phyloP scores from a whole-genome alignment of 1,139 yeast species.

The Protomyces pachydermus region DNA sequence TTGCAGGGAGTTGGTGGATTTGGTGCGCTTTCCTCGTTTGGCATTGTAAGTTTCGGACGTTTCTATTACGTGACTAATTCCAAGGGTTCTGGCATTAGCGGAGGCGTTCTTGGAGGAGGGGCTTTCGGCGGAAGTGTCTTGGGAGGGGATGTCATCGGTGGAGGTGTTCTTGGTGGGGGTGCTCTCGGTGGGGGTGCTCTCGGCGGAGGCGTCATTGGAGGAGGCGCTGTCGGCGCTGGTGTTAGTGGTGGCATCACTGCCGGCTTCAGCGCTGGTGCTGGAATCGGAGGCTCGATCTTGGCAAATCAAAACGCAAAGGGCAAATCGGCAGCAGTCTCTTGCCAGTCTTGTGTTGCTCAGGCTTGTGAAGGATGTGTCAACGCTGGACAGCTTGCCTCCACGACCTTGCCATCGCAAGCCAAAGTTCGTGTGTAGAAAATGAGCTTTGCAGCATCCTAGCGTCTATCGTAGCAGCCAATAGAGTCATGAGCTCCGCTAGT shows the following conservation, averaged over 20 bases:
- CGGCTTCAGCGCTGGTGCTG: background rate
- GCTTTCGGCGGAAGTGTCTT: background rate
- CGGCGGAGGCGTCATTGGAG: background rate
- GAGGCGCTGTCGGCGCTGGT: background rate
- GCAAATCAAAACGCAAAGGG: background rate
- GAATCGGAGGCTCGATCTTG: background rate
- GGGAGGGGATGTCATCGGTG: background rate
- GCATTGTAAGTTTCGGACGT: background rate
- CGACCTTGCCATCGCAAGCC: background rate
- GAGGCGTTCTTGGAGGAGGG: background rate
- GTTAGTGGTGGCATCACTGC: background rate
- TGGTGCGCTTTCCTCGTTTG: background rate
- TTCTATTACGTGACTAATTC: background rate
- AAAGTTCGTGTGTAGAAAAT: background rate
- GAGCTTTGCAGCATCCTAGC: background rate
- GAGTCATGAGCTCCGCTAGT: no score
- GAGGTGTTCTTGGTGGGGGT: background rate
- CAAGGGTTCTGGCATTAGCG: background rate
- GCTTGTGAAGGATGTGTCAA: background rate
- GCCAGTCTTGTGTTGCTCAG: background rate
- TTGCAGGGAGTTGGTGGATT: background rate
- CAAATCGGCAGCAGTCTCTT: background rate
- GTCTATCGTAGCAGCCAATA: no score
- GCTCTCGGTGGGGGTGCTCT: background rate
- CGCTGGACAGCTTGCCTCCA: background rate